Conservation (phyloP, 371 early-diverging fungal genomes). For the Mortierella sp. region DNA sequence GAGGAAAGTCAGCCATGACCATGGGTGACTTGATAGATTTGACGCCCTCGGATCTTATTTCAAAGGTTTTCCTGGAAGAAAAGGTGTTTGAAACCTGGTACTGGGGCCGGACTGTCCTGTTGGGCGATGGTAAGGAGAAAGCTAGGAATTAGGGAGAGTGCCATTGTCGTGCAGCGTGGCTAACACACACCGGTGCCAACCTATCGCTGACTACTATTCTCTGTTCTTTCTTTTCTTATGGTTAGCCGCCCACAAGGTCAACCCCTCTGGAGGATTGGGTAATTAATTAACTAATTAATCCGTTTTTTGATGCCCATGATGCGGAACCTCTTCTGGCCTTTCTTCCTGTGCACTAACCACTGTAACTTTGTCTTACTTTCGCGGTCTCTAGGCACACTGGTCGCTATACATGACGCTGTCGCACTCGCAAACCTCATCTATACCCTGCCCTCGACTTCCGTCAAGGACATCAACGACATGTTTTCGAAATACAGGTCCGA, state of each 20-base stretch:
- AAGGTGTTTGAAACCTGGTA: slow-evolving; percentile 14
- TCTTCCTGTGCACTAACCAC: too few relatives aligned
- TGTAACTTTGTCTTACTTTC: too few relatives aligned
- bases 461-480: neutral
- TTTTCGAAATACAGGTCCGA: neutral
- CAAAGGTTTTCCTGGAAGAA: neutral
- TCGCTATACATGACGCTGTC: slow-evolving; percentile 16
- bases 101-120: neutral
- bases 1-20: neutral
- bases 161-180: neutral
- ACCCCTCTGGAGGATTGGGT: neutral
- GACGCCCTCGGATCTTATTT: neutral
- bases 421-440: slow-evolving; percentile 11
- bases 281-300: neutral
- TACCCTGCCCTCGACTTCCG: neutral
- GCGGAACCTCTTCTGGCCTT: neutral
- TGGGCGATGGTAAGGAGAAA: neutral
- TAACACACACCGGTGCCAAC: neutral
- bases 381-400: neutral
- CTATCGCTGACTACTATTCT: neutral
- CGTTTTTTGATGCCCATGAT: neutral
- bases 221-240: too few relatives aligned
- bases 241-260: neutral
- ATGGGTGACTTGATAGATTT: neutral
- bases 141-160: neutral